Evolutionary conservation across 202 grass and related monocot species (phyloP), one percentile per base, ranked within the genome.

Genomic region (Carex sylvatica): DNA sequence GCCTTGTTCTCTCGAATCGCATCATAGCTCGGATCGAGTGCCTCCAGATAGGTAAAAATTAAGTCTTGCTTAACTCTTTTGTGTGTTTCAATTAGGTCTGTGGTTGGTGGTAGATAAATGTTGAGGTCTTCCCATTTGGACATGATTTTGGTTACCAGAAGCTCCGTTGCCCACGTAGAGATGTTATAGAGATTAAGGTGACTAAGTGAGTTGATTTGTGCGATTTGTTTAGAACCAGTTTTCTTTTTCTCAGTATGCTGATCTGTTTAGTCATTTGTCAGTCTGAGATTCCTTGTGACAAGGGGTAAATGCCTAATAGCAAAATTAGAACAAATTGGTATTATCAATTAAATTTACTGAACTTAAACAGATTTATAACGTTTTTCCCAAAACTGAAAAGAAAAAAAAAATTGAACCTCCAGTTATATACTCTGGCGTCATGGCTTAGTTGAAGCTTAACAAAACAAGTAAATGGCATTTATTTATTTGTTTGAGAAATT

Each of bases 251-350:
- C 67, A 83, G 70, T 72, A 44, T 44, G 42, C 9, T 44, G 0
- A 2, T 9, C 42, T 92, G 6, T 74, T 89, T 89, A 49, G 10
- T 49, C 11, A 72, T 89, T 89, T 86, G 80, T 69, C 12, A 70
- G 72, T 44, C 86, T 55, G 30, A 36, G 24, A 67, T 1, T 64
- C 24, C 55, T 19, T 58, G 15, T 9, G 6, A 66, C 28, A 6
- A 66, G 15, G 63, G 24, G 10, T 13, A 31, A 30, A 30, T 64
- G 7, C 11, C 23, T 30, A 11, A 12, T 33, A 14, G 26, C 11
- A 65, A 65, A 65, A 65, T 65, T 65, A 65, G 26, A 28, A 4
- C 2, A 19, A 42, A n/a, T 20, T 38, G 33, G 31, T 36, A n/a
- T 4, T n/a, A 40, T 38, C 33, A 9, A n/a, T 68, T 40, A 40